These are phyloP conservation scores for Castanopsis chinensis DNA, from an alignment of 306 rosid genomes.

Conservation along the genomic window DNA sequence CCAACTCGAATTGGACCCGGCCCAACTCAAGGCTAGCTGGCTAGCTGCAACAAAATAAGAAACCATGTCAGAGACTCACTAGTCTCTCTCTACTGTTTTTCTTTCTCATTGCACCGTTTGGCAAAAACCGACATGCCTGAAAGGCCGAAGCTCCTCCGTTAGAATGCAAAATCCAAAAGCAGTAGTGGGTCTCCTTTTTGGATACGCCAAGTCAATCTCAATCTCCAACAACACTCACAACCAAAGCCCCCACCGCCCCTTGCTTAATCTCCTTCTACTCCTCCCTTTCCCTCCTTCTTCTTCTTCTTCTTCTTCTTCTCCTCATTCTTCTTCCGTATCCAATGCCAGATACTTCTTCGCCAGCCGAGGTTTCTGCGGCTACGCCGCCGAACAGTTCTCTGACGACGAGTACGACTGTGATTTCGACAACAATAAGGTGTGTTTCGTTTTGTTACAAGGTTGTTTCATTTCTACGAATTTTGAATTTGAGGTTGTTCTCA, in stretches of 20 bases:
- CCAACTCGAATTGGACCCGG: too few species aligned
- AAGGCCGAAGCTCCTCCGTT: background rate
- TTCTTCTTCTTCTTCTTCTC: background rate
- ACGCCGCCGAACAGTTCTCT: constrained; percentile 74
- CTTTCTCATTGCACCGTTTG: too few species aligned
- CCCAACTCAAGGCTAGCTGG: too few species aligned
- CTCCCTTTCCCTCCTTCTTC: background rate
- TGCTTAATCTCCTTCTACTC: constrained; percentile 20
- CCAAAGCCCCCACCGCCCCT: background rate
- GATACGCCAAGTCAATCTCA: constrained; percentile 22
- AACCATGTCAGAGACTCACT: too few species aligned
- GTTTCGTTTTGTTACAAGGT: background rate
- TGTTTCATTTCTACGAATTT: too few species aligned
- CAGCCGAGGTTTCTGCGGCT: constrained; percentile 47
- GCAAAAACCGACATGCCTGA: constrained; percentile 26
- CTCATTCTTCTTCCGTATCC: constrained; percentile 27
- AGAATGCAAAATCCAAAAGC: constrained; percentile 40
- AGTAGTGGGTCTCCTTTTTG: constrained; percentile 23
- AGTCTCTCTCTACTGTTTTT: too few species aligned
- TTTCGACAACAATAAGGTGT: constrained; percentile 59
- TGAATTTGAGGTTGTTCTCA: too few species aligned
- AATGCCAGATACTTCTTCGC: constrained; percentile 18
- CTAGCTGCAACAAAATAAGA: too few species aligned
- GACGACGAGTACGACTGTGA: constrained; percentile 90
- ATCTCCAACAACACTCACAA: constrained; percentile 5